Evolutionary conservation across 176 grass and related monocot species (phyloP).

Genomic region (Ensete glaucum): DNA sequence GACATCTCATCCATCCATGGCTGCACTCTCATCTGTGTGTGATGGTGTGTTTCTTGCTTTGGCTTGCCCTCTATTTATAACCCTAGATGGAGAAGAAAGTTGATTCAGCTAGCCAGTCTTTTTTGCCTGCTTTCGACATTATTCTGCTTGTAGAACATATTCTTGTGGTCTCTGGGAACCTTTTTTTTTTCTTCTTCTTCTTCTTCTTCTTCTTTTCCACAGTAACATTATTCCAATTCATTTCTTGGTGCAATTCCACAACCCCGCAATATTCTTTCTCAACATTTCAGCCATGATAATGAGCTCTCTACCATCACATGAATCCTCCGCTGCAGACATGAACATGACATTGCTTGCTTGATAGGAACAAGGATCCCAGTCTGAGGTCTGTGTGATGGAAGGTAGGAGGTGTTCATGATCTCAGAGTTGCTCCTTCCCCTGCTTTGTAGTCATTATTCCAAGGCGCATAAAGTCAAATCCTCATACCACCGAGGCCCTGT

Average conservation of each 20-base stretch:
- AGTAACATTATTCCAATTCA: not conserved
- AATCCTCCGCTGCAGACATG: not conserved
- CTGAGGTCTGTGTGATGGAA: too few relatives aligned
- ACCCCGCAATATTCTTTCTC: too few relatives aligned
- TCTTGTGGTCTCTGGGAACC: not conserved
- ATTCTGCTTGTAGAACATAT: not conserved
- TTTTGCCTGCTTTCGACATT: not conserved
- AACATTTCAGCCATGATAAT: too few relatives aligned
- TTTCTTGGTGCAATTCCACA: too few relatives aligned
- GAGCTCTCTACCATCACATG: not conserved
- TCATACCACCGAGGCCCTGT: not conserved
- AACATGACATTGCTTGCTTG: not conserved
- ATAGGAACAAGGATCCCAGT: not conserved
- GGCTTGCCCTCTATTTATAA: not conserved
- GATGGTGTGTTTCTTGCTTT: not conserved
- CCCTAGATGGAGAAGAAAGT: not conserved
- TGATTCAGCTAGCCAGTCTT: not conserved
- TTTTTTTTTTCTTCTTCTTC: not conserved
- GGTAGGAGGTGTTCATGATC: too few relatives aligned
- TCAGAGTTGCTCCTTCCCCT: too few relatives aligned
- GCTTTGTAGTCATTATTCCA: not conserved
- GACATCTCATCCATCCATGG: not conserved
- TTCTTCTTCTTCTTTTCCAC: not conserved
- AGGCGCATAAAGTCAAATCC: not conserved
- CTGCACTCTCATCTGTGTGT: not conserved